phyloP scores from a whole-genome alignment of 2,329 filamentous ascomycete genomes.

The Chalaropsis ovoidea region DNA sequence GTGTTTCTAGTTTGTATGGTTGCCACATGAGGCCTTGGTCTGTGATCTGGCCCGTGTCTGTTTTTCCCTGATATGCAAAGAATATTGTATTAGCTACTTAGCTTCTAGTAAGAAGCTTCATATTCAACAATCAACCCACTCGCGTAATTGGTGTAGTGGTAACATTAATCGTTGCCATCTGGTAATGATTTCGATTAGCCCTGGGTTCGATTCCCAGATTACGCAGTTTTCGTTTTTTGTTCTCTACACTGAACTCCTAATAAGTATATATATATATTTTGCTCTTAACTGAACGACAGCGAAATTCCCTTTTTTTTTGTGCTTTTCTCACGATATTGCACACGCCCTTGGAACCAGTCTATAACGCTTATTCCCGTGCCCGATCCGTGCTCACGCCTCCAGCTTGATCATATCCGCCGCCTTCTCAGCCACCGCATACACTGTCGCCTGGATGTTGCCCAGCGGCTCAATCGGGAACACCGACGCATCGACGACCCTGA shows the following conservation, averaged over 20 bases:
- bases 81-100: background rate
- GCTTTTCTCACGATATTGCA: background rate
- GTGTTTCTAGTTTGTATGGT: background rate
- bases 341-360: too few species aligned
- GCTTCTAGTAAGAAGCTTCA: background rate
- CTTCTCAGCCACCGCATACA: slow-evolving; percentile 35
- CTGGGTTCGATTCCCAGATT: slow-evolving; percentile 16
- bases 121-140: background rate
- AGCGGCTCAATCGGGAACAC: slow-evolving; percentile 38
- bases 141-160: slow-evolving; percentile 11
- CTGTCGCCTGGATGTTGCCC: slow-evolving; percentile 32
- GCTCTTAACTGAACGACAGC: too few species aligned
- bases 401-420: slow-evolving; percentile 33
- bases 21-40: background rate
- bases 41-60: background rate
- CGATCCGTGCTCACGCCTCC: background rate
- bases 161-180: slow-evolving; percentile 20
- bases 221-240: background rate
- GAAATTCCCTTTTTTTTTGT: background rate
- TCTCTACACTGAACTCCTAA: too few species aligned
- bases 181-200: slow-evolving; percentile 15
- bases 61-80: background rate
- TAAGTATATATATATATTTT: background rate
- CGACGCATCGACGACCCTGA: slow-evolving; percentile 40
- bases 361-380: background rate